Base-by-base conservation (phyloP, 352 stramenopile species). In the Lagenidium sp. region DNA sequence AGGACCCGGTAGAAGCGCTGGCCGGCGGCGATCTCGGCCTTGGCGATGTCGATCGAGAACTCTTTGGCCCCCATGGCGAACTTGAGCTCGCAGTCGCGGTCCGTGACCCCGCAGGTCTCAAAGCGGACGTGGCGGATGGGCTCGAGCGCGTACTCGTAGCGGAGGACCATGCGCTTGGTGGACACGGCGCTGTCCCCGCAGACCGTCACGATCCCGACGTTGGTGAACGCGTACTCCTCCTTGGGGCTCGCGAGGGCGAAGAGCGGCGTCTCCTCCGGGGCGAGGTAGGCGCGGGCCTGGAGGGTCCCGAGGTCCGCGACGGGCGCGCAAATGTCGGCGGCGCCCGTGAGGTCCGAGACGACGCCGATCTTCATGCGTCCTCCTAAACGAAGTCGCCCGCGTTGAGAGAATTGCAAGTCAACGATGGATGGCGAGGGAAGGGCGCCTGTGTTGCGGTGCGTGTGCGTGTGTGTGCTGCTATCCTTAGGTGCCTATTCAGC, bases 31-130 rank as follows among this genome's bases (percentile, higher is more conserved):
- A 41, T 28, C 26, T 54, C 37, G 23, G 21, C 34, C 37, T 47
- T 46, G 36, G 37, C 37, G 39, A 54, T 54, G 39, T 54, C 46
- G 39, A 54, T 54, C 11, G 46, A 54, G 36, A 54, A 41, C 39
- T 41, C 37, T 15, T 47, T 16, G 18, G 4, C n/a, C 21, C 29
- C 46, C 28, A 54, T 54, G 26, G 11, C n/a, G 22, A 54, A 47
- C 24, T 54, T 54, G 31, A 54, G 36, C 28, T 54, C 46, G 23
- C 46, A 54, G 31, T 54, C 46, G 32, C 46, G 46, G 24, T 54
- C 46, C 13, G 39, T 54, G 37, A 46, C 37, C 6, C 46, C 46
- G 29, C 37, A 46, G 18, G 24, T 54, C 19, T 54, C 46, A 22
- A 54, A 54, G 5, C 26, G 19, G 15, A 54, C 2, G 16, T 28